Base-by-base conservation (phyloP, 2,329 filamentous ascomycete species). In the Fusarium pseudograminearum region DNA sequence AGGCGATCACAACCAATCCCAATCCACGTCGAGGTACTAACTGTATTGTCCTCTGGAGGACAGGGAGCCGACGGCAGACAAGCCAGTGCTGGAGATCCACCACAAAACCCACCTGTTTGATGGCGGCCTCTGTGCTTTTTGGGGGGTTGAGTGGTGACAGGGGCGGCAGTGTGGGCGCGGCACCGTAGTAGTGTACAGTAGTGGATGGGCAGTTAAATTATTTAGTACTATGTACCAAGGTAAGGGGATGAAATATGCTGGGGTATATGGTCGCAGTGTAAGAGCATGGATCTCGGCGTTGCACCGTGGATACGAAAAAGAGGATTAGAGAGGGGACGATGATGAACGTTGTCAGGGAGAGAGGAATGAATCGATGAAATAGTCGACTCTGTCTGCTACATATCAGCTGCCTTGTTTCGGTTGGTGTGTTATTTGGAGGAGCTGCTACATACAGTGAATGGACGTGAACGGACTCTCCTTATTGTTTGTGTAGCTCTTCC, bases 41-140 rank as follows among this genome's bases (percentile, higher is more conserved):
- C 22, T 51, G 22, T 51, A 51, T 24, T 20, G 47, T 51, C 26
- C 30, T 36, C 61, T 55, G 47, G 57, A 53, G 56, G 44, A 59
- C 50, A 61, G 67, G 70, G 69, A 46, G 58, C 58, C 66, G 66
- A 61, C 71, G 69, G 54, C 57, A 60, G 61, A 63, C 58, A 67
- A 48, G 65, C 56, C 71, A 73, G 71, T 74, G 64, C 61, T 52
- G 62, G 48, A 38, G 47, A 51, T 73, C 70, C 70, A 73, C 70
- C 59, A 53, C 44, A 72, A 66, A 69, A 64, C 68, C 71, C 69
- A 71, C 69, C 71, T 64, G 57, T 73, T 51, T 65, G 57, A 72
- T 59, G 56, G 69, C 71, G 61, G 71, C 67, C 69, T 67, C 58
- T 74, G 64, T 50, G 69, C 62, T 62, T 66, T 71, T 73, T 56